Percentiles rank a stretch among this genome's conserved stretches.
Evolutionary conservation across 2,329 filamentous ascomycete species (phyloP).

Genomic region (Neonectria coccinea): DNA sequence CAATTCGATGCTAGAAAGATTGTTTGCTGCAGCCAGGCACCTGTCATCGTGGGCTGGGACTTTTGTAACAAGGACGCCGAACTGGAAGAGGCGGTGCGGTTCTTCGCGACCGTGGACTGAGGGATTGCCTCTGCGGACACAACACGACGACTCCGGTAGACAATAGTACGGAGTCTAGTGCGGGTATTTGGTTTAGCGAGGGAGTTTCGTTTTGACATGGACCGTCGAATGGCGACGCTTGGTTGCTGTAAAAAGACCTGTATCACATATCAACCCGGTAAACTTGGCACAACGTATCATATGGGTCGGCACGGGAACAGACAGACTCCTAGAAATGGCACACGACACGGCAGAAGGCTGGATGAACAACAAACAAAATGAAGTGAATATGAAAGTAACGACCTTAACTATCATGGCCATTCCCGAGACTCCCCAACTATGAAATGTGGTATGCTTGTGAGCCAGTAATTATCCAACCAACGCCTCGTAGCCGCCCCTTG

Average conservation of each 20-base stretch:
- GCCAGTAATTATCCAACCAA: slow-evolving; percentile 38
- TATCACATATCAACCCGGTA: slow-evolving; percentile 26
- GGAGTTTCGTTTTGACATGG: slow-evolving; percentile 21
- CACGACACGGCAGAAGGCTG: slow-evolving; percentile 8
- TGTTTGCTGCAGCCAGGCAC: slow-evolving; percentile 93
- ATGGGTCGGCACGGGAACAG: slow-evolving; percentile 16
- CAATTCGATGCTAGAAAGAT: slow-evolving; percentile 96
- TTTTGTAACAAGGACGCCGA: slow-evolving; percentile 90
- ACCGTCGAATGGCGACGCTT: slow-evolving; percentile 15
- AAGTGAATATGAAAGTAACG: slow-evolving; percentile 20
- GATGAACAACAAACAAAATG: slow-evolving; percentile 13
- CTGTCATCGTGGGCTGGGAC: slow-evolving; percentile 95
- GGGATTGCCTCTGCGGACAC: background rate
- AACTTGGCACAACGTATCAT: slow-evolving; percentile 13
- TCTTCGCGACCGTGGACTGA: slow-evolving; percentile 74
- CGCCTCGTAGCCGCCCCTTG: slow-evolving; percentile 33
- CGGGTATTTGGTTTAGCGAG: slow-evolving; percentile 25
- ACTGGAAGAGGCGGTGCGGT: slow-evolving; percentile 80
- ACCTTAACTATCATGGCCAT: slow-evolving; percentile 11
- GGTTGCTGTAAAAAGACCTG: slow-evolving; percentile 20
- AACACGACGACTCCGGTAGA: background rate
- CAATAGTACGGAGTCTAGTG: background rate
- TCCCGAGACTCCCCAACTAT: slow-evolving; percentile 18
- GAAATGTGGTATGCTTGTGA: slow-evolving; percentile 32
- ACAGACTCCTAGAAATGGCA: slow-evolving; percentile 10